These are phyloP conservation scores for Eucalyptus dawsonii DNA, from an alignment of 345 rosid genomes.

Conservation along the genomic window DNA sequence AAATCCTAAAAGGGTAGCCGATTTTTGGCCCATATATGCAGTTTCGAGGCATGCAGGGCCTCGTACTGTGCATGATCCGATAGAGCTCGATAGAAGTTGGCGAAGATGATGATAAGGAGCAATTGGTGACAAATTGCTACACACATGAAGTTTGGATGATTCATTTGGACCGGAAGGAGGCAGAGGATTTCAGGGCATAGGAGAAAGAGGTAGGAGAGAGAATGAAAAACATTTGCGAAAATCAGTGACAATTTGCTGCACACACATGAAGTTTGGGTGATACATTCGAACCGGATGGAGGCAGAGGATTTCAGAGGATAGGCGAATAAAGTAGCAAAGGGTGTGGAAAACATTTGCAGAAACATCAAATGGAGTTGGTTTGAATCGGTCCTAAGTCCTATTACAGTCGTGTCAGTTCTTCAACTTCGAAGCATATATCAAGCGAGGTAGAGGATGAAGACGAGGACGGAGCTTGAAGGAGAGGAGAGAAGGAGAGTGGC, in stretches of 20 bases:
- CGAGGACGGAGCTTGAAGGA: no score
- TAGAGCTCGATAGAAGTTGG: background rate
- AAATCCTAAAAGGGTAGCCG: no score
- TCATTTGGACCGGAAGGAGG: background rate
- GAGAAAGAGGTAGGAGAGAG: background rate
- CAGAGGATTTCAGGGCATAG: no score
- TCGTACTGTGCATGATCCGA: background rate
- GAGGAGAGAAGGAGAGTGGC: no score
- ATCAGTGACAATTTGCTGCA: conserved; percentile 11
- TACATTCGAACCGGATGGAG: background rate
- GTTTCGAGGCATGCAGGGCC: background rate
- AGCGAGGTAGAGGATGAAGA: background rate
- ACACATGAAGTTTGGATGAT: background rate
- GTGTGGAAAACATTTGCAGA: background rate
- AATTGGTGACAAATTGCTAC: background rate
- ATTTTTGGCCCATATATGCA: no score
- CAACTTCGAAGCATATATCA: background rate
- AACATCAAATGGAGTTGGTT: background rate
- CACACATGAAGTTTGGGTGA: background rate
- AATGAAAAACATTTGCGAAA: no score
- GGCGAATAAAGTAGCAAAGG: no score
- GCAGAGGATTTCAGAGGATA: no score
- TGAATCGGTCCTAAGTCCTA: background rate
- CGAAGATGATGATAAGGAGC: background rate
- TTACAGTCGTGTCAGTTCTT: background rate